Evolutionary conservation across 176 grass and related monocot genomes (phyloP).

Genomic region (Elaeis guineensis): DNA sequence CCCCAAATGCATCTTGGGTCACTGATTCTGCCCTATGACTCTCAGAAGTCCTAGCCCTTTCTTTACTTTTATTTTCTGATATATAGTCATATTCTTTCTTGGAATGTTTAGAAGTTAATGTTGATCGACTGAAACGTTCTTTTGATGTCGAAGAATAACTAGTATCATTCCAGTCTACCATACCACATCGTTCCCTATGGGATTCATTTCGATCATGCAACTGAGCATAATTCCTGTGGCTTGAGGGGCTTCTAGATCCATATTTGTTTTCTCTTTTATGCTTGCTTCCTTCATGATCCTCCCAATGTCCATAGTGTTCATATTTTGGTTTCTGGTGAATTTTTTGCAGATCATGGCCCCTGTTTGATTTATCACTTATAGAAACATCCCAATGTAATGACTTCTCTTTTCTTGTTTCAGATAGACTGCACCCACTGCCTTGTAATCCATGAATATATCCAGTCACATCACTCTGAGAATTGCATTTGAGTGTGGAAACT

Average conservation of each 20-base stretch:
- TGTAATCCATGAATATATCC: constrained; percentile 24
- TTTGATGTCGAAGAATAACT: constrained; percentile 31
- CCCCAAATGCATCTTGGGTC: constrained; percentile 49
- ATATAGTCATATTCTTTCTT: constrained; percentile 28
- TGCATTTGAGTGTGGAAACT: constrained; percentile 15
- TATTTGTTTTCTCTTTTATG: constrained; percentile 22
- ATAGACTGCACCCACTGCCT: constrained; percentile 21
- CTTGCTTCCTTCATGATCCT: constrained; percentile 23
- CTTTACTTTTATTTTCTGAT: constrained; percentile 29
- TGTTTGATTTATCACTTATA: constrained; percentile 40
- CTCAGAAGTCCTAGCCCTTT: constrained; percentile 29
- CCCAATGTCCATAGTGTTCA: constrained; percentile 18
- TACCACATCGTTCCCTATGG: constrained; percentile 26
- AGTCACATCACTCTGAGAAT: constrained; percentile 7
- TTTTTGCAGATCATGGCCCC: constrained; percentile 16
- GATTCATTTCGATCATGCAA: constrained; percentile 12
- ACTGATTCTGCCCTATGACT: constrained; percentile 38
- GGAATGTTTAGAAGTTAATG: constrained; percentile 31
- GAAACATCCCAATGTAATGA: constrained; percentile 31
- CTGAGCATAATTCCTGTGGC: constrained; percentile 16
- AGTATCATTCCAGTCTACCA: constrained; percentile 25
- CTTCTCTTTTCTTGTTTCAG: constrained; percentile 33
- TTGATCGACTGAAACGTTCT: constrained; percentile 22
- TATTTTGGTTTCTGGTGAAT: constrained; percentile 24
- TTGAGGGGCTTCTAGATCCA: constrained; percentile 18